These are phyloP conservation scores for Parietichytrium sp. DNA, from an alignment of 108 stramenopile genomes.

Conservation along the genomic window DNA sequence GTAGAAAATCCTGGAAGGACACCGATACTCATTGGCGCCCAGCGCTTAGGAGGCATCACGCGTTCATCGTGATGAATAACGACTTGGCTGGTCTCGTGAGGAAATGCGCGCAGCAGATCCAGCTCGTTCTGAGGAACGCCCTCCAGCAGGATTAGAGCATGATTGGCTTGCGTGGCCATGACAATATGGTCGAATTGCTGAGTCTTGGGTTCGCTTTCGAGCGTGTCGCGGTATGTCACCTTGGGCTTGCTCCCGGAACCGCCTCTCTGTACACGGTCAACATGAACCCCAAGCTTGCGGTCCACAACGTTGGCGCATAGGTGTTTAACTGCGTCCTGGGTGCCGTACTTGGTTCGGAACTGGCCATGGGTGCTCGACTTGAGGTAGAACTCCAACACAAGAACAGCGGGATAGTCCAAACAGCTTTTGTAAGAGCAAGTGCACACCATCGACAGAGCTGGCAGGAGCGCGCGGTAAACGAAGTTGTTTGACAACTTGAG, in stretches of 20 bases:
- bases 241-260: not conserved
- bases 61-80: not conserved
- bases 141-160: not conserved
- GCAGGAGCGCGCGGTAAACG: not conserved
- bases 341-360: conserved; percentile 13
- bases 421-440: conserved; percentile 18
- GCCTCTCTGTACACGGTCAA: not conserved
- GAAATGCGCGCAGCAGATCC: not conserved
- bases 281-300: not conserved
- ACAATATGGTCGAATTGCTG: conserved; percentile 27
- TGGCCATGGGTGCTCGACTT: not conserved
- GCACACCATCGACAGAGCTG: conserved; percentile 31
- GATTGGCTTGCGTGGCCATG: conserved; percentile 31
- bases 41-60: not conserved
- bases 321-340: not conserved
- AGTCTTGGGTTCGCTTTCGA: not conserved
- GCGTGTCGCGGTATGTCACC: not conserved
- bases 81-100: conserved; percentile 21
- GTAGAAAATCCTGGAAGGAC: not conserved
- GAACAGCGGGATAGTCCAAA: not conserved
- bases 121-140: not conserved
- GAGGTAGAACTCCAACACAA: conserved; percentile 4
- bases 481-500: not conserved
- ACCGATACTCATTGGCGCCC: conserved; percentile 31
- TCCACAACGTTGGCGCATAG: not conserved